Conservation (phyloP, 768 basidiomycete species). For the Hemileccinum rubropunctum region DNA sequence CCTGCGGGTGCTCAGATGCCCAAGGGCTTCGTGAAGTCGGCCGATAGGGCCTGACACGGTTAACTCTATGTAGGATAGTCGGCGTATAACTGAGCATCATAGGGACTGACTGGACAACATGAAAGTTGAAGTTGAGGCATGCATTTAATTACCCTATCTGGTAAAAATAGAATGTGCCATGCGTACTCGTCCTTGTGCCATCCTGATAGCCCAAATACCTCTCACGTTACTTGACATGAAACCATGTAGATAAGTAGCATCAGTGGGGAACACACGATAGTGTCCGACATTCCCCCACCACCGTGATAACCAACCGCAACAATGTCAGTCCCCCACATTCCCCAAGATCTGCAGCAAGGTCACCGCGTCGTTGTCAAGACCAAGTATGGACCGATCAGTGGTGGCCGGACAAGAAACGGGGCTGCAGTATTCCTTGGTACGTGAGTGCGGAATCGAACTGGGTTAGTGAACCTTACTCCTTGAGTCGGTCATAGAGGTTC, state of each 20-base stretch:
- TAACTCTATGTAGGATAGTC: neutral
- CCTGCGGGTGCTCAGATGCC: conserved; percentile 56
- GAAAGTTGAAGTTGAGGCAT: too few relatives aligned
- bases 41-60: neutral
- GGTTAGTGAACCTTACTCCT: too few relatives aligned
- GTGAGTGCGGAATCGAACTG: neutral
- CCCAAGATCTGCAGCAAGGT: conserved; percentile 50
- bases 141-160: too few relatives aligned
- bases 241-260: too few relatives aligned
- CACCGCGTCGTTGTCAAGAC: conserved; percentile 51
- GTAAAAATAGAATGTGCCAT: too few relatives aligned
- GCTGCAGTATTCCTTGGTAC: conserved; percentile 64
- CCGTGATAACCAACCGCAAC: neutral
- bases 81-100: too few relatives aligned
- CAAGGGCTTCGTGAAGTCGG: conserved; percentile 30
- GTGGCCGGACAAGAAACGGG: conserved; percentile 59
- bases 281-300: neutral
- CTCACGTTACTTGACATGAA: too few relatives aligned
- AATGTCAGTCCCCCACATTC: conserved; percentile 40
- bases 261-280: too few relatives aligned
- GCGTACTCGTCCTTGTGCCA: too few relatives aligned
- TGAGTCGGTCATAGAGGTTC: conserved; percentile 51
- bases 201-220: too few relatives aligned
- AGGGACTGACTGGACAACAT: too few relatives aligned
- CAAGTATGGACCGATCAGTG: conserved; percentile 51